Evolutionary conservation across 2,329 filamentous ascomycete species (phyloP), one percentile per base, ranked within the genome.

Genomic region (Claviceps paspali): DNA sequence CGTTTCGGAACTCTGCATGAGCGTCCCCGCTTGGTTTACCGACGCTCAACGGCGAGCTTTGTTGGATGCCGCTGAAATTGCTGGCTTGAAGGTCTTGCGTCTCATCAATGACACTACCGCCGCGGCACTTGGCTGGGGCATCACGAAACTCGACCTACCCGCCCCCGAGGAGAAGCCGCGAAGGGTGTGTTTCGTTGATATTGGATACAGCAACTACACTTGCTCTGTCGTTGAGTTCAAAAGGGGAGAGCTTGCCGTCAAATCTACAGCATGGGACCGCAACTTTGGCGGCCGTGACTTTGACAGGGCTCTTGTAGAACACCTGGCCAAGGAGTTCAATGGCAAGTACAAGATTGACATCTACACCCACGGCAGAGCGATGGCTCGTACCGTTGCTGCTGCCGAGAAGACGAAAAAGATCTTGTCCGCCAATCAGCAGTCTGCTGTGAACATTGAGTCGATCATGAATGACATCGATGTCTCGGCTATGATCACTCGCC

Each of bases 371-470:
- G 74, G 79, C 47, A 94, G 94, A 67, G 91, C 88, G 41, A 75
- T 80, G 60, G 77, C 87, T 48, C 85, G 91, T 58, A 83, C 92
- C 50, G 73, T 82, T 29, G 78, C 85, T 43, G 86, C 83, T 40
- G 86, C 87, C 38, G 91, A 98, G 73, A 95, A 94, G 73, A 67
- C 93, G 57, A 98, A 98, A 79, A 96, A 96, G 77, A 79, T 96
- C 39, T 70, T 98, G 39, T 96, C 88, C 26, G 91, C 91, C 57
- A 96, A 96, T 67, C 82, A 87, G 49, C 74, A 82, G 55, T 86
- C 88, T 14, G 85, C 88, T 35, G 64, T 98, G 60, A 96, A 87
- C 70, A 92, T 98, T 53, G 91, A 98, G 68, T 95, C 87, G 26
- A 70, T 98, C 49, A 96, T 98, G 87, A 92, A 96, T 62, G 91